Evolutionary conservation across 1,139 yeast species (phyloP), one percentile per base, ranked within the genome.

Genomic region (Diutina siamensis): DNA sequence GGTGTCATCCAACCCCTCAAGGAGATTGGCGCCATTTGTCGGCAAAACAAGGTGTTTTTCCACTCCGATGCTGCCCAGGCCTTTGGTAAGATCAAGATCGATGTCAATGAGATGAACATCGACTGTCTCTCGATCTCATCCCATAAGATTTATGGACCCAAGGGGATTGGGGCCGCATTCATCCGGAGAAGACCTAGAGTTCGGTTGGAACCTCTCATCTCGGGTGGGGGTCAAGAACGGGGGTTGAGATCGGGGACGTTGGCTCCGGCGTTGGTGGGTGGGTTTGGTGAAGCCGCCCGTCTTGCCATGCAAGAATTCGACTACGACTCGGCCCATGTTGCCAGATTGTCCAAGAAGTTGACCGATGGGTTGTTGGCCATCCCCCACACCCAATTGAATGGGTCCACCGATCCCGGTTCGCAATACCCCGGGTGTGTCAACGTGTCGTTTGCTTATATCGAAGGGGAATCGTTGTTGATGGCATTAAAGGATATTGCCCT

Each of bases 61-160:
- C 99, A 92, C 65, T 83, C 97, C n/a, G 99, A 92, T 62, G 95
- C 85, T 48, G 98, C 99, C 18, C 99, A 92, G 66, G 98, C 96
- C 3, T 86, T 79, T 59, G 99, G 99, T 52, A 94, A 94, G 64
- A 77, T 94, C 48, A 87, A 88, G 46, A 68, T 92, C 48, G 97
- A 92, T 59, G 99, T 92, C 50, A 88, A 94, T 67, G 86, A 82
- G 55, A 78, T 82, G 83, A 88, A 92, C 61, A 85, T 92, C 57
- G 99, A 92, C 64, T 68, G 89, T 53, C 72, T 94, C 80, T 87
- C 97, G 19, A 84, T 92, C 50, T 86, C 96, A 0, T 89, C 95
- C 3, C 99, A 92, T 68, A 92, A 92, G 68, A 83, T 94, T 50
- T 92, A 94, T 63, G 99, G 98, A 4, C 99, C 99, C 53, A 92